Percentiles rank a stretch among this genome's conserved stretches.
Evolutionary conservation across 2,329 filamentous ascomycete species (phyloP).

Genomic region (Amesomyces nigricolor): DNA sequence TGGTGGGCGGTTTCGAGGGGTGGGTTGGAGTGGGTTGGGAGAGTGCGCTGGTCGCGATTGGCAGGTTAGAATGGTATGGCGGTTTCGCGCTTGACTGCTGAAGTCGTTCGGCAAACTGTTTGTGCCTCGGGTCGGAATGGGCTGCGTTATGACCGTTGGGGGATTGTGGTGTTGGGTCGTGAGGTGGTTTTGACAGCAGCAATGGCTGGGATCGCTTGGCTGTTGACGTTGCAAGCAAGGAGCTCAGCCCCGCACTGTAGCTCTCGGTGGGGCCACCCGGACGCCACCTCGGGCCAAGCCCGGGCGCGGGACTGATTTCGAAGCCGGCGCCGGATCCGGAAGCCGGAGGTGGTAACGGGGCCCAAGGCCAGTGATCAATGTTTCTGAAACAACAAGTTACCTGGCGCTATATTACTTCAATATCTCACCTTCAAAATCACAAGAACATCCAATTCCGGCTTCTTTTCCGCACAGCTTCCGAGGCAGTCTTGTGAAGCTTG

Average conservation of each 20-base stretch:
- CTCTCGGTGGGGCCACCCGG: neutral
- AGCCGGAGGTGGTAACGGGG: neutral
- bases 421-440: too few relatives aligned
- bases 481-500: too few relatives aligned
- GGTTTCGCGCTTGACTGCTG: neutral
- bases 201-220: neutral
- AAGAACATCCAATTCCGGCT: too few relatives aligned
- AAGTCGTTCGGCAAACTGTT: too few relatives aligned
- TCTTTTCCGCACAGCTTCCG: too few relatives aligned
- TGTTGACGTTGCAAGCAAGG: conserved; percentile 7
- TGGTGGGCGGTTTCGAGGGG: conserved; percentile 28
- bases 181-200: neutral
- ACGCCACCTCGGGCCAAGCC: neutral
- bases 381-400: neutral
- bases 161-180: neutral
- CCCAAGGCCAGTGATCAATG: neutral
- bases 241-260: conserved; percentile 9
- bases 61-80: neutral
- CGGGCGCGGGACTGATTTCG: neutral
- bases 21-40: neutral
- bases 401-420: too few relatives aligned
- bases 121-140: neutral
- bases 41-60: neutral
- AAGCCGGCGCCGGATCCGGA: neutral
- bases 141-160: neutral